These are phyloP conservation scores for Neofusicoccum ribis DNA, from an alignment of 2,329 filamentous ascomycete genomes.

Conservation along the genomic window DNA sequence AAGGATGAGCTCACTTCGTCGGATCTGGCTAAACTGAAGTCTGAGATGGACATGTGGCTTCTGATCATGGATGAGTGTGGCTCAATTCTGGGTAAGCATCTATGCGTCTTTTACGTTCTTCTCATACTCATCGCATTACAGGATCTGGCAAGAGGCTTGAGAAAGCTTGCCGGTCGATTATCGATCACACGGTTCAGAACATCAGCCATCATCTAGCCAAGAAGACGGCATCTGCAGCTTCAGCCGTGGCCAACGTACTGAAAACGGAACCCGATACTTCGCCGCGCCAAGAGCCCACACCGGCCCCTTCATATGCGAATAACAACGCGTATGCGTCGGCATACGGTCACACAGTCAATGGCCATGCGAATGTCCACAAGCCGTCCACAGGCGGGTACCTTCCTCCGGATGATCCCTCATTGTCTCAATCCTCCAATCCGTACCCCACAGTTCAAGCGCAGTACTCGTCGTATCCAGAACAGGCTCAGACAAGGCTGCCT, in stretches of 20 bases:
- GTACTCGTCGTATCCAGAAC: slow-evolving; percentile 31
- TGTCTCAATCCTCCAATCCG: slow-evolving; percentile 22
- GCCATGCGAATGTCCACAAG: slow-evolving; percentile 3
- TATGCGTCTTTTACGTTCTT: neutral
- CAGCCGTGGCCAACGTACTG: slow-evolving; percentile 32
- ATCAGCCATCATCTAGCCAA: slow-evolving; percentile 48
- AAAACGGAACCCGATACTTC: slow-evolving; percentile 28
- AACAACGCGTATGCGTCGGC: slow-evolving; percentile 1
- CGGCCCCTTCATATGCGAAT: slow-evolving; percentile 22
- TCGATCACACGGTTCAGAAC: slow-evolving; percentile 49
- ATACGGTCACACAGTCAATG: neutral
- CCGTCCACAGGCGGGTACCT: neutral
- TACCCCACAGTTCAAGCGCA: slow-evolving; percentile 27
- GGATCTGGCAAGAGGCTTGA: slow-evolving; percentile 51
- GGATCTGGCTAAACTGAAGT: slow-evolving; percentile 61
- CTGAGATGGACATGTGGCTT: slow-evolving; percentile 71
- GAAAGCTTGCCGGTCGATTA: slow-evolving; percentile 50
- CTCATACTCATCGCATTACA: slow-evolving; percentile 25
- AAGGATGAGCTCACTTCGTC: slow-evolving; percentile 59
- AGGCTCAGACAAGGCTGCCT: slow-evolving; percentile 26
- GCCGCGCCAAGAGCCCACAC: slow-evolving; percentile 22
- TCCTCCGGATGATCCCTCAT: slow-evolving; percentile 13
- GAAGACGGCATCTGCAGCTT: slow-evolving; percentile 46
- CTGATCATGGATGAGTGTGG: slow-evolving; percentile 67
- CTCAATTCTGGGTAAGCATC: slow-evolving; percentile 61